Base-by-base conservation (phyloP, 2,329 filamentous ascomycete genomes). In the Scedosporium dehoogii region DNA sequence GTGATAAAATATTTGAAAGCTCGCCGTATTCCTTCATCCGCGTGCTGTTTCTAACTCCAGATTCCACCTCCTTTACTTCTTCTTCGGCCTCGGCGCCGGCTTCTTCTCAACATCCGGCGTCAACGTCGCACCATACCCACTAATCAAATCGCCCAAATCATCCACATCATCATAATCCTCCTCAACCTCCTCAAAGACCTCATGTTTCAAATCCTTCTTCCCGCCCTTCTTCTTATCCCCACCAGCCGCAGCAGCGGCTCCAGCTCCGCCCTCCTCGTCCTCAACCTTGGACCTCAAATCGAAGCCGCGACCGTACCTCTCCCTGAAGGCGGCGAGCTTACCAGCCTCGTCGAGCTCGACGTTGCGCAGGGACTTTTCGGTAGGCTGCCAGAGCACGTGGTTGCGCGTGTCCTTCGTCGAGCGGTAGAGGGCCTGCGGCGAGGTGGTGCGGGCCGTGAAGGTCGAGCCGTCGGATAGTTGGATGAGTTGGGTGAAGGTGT, bases 341-440 rank as follows among this genome's bases (percentile, higher is more conserved):
- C 94, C 94, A 3, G 94, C 93, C 81, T 97, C 94, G 74, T 99
- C 94, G 66, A 96, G 86, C 78, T 99, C 94, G 63, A 97, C 83
- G 73, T 94, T 96, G 72, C 88, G 79, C 69, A 99, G 80, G 65
- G 89, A 88, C 75, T 86, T 86, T 67, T 89, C 87, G 64, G 81
- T 87, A 0, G 94, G 94, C 74, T 97, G 94, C 94, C 94, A 99
- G 61, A 96, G 76, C 2, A 90, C 79, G 70, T 90, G 88, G 80
- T 97, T 99, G 69, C 91, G 86, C 55, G 88, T 90, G 78, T 99
- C 94, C 76, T 96, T 96, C 64, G 78, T 77, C 63, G 79, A 78
- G 64, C 79, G 79, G 76, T 85, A 82, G 58, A 89, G 73, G 3
- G 83, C 80, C 42, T 75, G 68, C 0, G 91, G 90, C 10, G 85